phyloP scores from a whole-genome alignment of 176 grass and related monocot species.

The Carex kokanica region DNA sequence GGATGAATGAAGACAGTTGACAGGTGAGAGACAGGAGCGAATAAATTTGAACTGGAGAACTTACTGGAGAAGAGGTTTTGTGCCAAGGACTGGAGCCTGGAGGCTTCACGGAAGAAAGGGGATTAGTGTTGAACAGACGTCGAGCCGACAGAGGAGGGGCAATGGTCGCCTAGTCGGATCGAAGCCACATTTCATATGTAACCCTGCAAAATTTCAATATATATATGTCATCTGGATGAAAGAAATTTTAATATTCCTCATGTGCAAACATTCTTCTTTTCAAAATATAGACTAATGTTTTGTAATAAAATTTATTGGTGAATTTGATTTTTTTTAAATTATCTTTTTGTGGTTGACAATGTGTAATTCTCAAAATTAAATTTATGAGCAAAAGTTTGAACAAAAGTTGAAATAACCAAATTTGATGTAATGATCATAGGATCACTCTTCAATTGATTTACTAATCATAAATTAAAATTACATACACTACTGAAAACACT shows the following conservation, averaged over 20 bases:
- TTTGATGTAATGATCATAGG: too few species aligned
- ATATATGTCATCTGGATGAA: too few species aligned
- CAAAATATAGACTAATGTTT: not conserved
- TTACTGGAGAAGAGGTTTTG: not conserved
- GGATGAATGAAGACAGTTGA: conserved; percentile 12
- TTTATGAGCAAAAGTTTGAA: not conserved
- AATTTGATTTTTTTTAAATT: not conserved
- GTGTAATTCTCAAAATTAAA: not conserved
- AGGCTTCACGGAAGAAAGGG: not conserved
- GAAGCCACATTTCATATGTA: not conserved
- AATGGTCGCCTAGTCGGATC: not conserved
- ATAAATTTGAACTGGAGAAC: not conserved
- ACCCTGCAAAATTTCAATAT: not conserved
- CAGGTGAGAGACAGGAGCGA: not conserved
- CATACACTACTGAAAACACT: not conserved
- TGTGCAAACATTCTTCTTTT: not conserved
- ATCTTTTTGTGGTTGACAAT: not conserved
- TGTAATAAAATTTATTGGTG: not conserved
- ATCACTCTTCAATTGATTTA: not conserved
- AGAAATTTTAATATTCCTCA: not conserved
- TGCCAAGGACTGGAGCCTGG: not conserved
- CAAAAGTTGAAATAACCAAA: not conserved
- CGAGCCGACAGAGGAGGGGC: not conserved
- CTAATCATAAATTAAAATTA: not conserved
- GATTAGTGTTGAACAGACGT: not conserved